Conservation (phyloP, 1,284 basidiomycete species). For the Quambalaria eucalypti region DNA sequence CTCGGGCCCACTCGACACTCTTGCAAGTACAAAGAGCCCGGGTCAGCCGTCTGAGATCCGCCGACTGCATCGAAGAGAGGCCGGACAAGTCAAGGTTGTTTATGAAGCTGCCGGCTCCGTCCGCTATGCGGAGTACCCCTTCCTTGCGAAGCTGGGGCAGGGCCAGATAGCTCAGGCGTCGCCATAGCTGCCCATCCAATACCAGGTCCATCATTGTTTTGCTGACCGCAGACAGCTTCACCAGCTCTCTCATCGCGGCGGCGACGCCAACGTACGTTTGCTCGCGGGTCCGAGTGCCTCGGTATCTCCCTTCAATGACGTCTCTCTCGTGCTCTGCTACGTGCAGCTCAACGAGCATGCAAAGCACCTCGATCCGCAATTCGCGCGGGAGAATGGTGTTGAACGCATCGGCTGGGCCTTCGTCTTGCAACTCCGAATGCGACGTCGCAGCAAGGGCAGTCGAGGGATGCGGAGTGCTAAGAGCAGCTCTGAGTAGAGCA, state of each 20-base stretch:
- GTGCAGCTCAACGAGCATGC: not conserved
- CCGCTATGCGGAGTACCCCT: not conserved
- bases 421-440: not conserved
- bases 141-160: not conserved
- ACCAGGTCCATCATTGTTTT: slow-evolving; percentile 3
- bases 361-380: not conserved
- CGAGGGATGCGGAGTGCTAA: not conserved
- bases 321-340: not conserved
- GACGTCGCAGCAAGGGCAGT: not conserved
- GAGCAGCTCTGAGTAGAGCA: not conserved
- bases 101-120: slow-evolving; percentile 2
- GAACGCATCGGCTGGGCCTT: not conserved
- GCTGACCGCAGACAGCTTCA: not conserved
- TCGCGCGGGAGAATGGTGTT: slow-evolving; percentile 4
- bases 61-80: not conserved
- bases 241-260: slow-evolving; percentile 2
- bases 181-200: slow-evolving; percentile 8
- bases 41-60: not conserved
- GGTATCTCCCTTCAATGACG: not conserved
- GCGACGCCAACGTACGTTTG: not conserved
- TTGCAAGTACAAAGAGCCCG: not conserved
- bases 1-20: not conserved
- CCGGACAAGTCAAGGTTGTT: not conserved
- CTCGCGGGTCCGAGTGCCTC: not conserved
- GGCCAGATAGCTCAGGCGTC: not conserved